Evolutionary conservation across 2,329 filamentous ascomycete species (phyloP), one percentile per base, ranked within the genome.

Genomic region (Hypoxylon sp.): DNA sequence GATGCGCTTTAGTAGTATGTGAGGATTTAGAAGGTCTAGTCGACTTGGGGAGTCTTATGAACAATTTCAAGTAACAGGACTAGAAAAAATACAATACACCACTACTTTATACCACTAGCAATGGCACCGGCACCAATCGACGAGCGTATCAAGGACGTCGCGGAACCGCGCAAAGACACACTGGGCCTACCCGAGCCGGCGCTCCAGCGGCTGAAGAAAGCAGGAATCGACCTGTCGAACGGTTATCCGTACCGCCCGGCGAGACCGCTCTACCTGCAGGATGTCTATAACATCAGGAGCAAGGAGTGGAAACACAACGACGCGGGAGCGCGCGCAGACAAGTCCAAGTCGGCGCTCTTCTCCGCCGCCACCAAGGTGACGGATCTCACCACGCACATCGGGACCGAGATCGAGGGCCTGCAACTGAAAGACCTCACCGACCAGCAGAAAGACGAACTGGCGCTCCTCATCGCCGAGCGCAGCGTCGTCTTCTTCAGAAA

Each of bases 221-320:
- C 88, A 0, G 89, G 88, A 1, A 84, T 93, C 55, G 89, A 93
- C 73, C 80, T 93, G 1, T 90, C 88, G 0, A 79, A 86, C 0
- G 91, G 90, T 0, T 93, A 93, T 68, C 91, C 91, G 0, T 92
- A 92, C 71, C 85, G 89, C 0, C 90, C 90, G 1, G 84, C 87
- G 0, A 83, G 83, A 49, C 90, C 91, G 0, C 79, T 92, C 0
- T 93, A 88, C 70, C 79, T 92, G 0, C 87, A 93, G 60, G 90
- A 93, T 68, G 88, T 89, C 2, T 87, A 87, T 77, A 86, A 85
- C 49, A 89, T 93, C 73, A 81, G 90, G 16, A 81, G 86, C 74
- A 76, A 83, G 61, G 84, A 84, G 65, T 84, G 83, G 24, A 76
- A 79, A 16, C 82, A 90, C 59, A 71, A 85, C 9, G 90, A 92